Evolutionary conservation across 495 filamentous ascomycete species (phyloP), one percentile per base, ranked within the genome.

Genomic region (Trichoderma parareesei): DNA sequence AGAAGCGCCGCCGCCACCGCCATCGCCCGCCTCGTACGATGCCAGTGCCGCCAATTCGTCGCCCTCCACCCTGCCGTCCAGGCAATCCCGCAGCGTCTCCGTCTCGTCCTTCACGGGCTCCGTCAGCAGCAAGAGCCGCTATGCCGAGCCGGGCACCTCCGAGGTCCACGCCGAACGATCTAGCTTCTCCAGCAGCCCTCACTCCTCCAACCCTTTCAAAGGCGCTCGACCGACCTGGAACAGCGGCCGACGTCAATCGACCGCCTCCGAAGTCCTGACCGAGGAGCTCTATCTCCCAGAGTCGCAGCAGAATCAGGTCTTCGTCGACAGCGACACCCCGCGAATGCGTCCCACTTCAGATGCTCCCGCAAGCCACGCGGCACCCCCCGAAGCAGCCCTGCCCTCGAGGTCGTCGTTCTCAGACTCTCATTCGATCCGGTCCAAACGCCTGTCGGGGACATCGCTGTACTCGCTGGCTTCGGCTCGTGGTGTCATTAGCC

Each of bases 381-480:
- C 67, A 43, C 69, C 82, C 6, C 77, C 77, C 16, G 85, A 87
- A 46, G 69, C 80, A 35, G 76, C 75, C 38, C 65, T 82, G 27
- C 75, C 75, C 59, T 75, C 75, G 46, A 72, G 71, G 41, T 75
- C 73, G n/a, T 75, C 76, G 4, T 73, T 76, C 13, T 67, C 71
- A 43, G 78, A 78, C 67, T 76, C 70, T 13, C 74, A 78, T 38
- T 65, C 68, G 13, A 75, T 75, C n/a, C 81, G 82, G 43, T 81
- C 77, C 20, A 86, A 87, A 68, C 83, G 88, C 38, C 77, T 88
- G 72, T 88, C 86, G 60, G 80, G 86, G 63, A 85, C 86, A 13
- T 88, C 87, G 10, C 70, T 89, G 48, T 87, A 87, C 68, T 88
- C 87, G 40, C 68, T 88, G 1, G 81, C 82, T 62, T 87, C 84